These are phyloP conservation scores for Suillus clintonianus DNA, from an alignment of 768 basidiomycete species.

Conservation along the genomic window DNA sequence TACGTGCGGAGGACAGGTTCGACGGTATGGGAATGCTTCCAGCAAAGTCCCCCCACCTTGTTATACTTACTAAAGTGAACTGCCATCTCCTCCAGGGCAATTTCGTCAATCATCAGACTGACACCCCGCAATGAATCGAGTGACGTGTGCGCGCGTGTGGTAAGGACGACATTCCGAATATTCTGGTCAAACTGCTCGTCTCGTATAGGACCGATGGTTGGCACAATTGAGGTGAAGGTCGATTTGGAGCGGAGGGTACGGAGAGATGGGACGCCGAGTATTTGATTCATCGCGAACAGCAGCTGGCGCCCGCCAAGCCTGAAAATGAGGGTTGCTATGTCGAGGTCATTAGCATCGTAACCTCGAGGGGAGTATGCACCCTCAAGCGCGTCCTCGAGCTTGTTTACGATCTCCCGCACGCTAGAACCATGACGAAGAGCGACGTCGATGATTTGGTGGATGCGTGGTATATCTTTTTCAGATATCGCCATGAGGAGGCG, in stretches of 20 bases:
- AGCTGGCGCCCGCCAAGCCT: too few species aligned
- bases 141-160: neutral
- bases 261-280: conserved; percentile 11
- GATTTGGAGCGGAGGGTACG: conserved; percentile 8
- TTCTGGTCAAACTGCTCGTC: conserved; percentile 9
- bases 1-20: conserved; percentile 1
- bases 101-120: conserved; percentile 14
- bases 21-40: conserved; percentile 5
- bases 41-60: conserved; percentile 15
- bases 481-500: too few species aligned
- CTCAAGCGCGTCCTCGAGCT: too few species aligned
- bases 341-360: too few species aligned
- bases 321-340: too few species aligned
- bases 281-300: too few species aligned
- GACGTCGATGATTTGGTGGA: too few species aligned
- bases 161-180: conserved; percentile 10
- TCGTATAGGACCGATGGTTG: conserved; percentile 11
- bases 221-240: conserved; percentile 10
- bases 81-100: conserved; percentile 13
- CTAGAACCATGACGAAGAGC: too few species aligned
- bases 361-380: too few species aligned
- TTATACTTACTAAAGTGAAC: conserved; percentile 8
- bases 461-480: too few species aligned
- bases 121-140: conserved; percentile 2
- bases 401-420: too few species aligned